Base-by-base conservation (phyloP, 2,329 filamentous ascomycete genomes). In the Leptographium lundbergii region DNA sequence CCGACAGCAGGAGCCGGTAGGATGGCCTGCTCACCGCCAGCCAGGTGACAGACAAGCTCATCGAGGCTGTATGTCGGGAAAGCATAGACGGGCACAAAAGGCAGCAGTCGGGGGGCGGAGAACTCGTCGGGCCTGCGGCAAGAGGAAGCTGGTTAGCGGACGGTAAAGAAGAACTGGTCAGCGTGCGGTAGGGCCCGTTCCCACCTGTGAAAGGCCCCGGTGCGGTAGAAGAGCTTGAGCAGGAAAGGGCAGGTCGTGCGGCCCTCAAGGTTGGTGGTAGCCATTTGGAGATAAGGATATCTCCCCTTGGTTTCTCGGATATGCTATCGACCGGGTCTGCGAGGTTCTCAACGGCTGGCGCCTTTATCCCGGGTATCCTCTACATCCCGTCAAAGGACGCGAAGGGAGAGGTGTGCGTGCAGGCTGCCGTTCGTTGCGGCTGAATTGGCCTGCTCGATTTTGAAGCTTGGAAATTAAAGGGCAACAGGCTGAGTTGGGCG, bases 211-310 rank as follows among this genome's bases (percentile, higher is more conserved):
- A 90, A 91, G 51, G 80, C 78, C 67, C 85, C 83, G 19, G 79
- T 82, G 61, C 85, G 84, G 73, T 92, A 95, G 76, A 91, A 95
- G 61, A 96, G 80, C 69, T 88, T 91, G 22, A 96, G 77, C 62
- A 92, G 81, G 73, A 95, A 96, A 6, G 91, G 91, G 3, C 59
- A 59, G 27, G 54, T 54, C 11, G 57, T 45, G 88, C 84, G 14
- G 84, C 88, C 54, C 80, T 61, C 58, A 3, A 51, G 50, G 48
- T 52, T 57, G 29, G 57, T 54, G 42, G 59, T 24, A 1, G 57
- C 48, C 61, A 62, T 62, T 29, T 19, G 45, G 13, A 13, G 17
- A n/a, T 36, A 2, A 2, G 57, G 36, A 19, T n/a, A 22, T 34
- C 36, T 22, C 27, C 22, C 25, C 17, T n/a, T 13, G 24, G 4